Conservation (phyloP, 1,139 yeast species). For the Hanseniaspora gamundiae region DNA sequence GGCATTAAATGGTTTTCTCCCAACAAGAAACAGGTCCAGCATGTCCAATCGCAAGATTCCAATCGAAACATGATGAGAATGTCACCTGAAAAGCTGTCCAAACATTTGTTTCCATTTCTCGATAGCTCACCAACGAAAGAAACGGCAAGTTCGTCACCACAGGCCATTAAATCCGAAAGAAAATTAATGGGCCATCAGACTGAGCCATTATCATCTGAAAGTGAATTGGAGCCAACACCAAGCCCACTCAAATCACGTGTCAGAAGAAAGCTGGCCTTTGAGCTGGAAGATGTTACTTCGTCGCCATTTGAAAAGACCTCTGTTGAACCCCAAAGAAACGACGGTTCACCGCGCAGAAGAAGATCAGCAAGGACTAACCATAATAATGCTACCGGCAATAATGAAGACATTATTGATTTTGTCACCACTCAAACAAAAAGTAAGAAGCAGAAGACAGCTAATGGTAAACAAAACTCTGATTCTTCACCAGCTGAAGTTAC, state of each 20-base stretch:
- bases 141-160: neutral
- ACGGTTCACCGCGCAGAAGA: conserved; percentile 8
- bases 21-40: neutral
- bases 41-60: neutral
- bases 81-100: conserved; percentile 1
- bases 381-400: conserved; percentile 1
- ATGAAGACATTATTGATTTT: conserved; percentile 12
- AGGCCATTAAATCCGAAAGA: no score
- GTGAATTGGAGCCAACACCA: neutral
- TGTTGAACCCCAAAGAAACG: conserved; percentile 8
- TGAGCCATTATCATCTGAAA: neutral
- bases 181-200: no score
- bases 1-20: conserved; percentile 2
- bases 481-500: neutral
- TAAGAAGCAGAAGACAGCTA: conserved; percentile 9
- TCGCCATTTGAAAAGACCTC: conserved; percentile 2
- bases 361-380: neutral
- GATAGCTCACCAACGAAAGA: neutral
- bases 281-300: conserved; percentile 13
- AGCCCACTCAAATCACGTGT: conserved; percentile 9
- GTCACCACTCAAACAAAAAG: conserved; percentile 10
- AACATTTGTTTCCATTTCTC: neutral
- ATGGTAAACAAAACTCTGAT: no score
- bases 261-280: conserved; percentile 25
- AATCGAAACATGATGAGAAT: neutral